Base-by-base conservation (phyloP, 2,329 filamentous ascomycete species). In the Colletotrichum lupini region DNA sequence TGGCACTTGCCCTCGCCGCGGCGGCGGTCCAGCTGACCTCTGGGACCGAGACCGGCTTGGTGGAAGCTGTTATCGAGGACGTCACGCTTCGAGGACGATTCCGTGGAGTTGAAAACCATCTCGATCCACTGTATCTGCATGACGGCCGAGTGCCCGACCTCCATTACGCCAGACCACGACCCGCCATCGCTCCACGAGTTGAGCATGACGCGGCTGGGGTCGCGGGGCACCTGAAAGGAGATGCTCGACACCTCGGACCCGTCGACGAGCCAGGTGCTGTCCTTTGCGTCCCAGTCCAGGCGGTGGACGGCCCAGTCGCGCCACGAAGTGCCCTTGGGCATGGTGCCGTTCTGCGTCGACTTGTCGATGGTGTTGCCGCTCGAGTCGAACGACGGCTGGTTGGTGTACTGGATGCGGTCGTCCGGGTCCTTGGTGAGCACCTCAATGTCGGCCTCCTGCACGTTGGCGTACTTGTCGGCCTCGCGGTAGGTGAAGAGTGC, bases 41-140 rank as follows among this genome's bases (percentile, higher is more conserved):
- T 32, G 11, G 68, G 74, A 6, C 74, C 73, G 19, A 49, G 42
- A 4, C 42, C 42, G 19, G 42, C 42, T 6, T 56, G 58, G 5
- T 26, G 62, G 19, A 68, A 63, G 30, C 35, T 68, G 22, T 35
- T 64, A 3, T 59, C 9, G n/a, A 12, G 57, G 7, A 60, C 30
- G 14, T 71, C 60, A 3, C 72, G 67, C 58, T 64, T 72, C 46
- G 49, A 30, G 24, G 19, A 24, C 24, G 58, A 68, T 9, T 77
- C 75, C 1, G 82, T 86, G 16, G 77, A 79, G 75, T 89, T 89
- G 77, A 88, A 92, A 26, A 89, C 84, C 80, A 92, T 84, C 77
- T 92, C 89, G 57, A 92, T 86, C 90, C 89, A 92, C 81, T 90
- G 87, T 22, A 92, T 85, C 77, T 92, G 88, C 76, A 92, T 82